Evolutionary conservation across 1,284 basidiomycete genomes (phyloP).

Genomic region (Apiotrichum sp.): DNA sequence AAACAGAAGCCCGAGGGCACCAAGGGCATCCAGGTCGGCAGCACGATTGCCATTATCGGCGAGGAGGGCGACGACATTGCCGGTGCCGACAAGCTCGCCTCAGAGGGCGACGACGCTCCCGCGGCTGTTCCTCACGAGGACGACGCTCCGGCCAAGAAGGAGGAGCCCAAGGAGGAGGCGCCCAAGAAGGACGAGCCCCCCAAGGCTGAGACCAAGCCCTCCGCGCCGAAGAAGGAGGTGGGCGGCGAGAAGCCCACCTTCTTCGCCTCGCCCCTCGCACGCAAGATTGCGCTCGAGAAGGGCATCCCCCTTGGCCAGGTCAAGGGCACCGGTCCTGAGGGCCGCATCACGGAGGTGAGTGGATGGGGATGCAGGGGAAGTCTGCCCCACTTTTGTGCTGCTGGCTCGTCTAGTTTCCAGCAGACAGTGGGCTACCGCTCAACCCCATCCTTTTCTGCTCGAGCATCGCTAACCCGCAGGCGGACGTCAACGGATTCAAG

Average conservation of each 20-base stretch:
- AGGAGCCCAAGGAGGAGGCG: constrained; percentile 48
- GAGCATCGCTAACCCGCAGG: constrained; percentile 16
- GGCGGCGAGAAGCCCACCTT: constrained; percentile 57
- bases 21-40: constrained; percentile 80
- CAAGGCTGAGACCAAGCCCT: constrained; percentile 16
- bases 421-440: not conserved
- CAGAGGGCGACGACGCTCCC: constrained; percentile 44
- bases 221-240: constrained; percentile 6
- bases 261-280: constrained; percentile 90
- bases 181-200: constrained; percentile 46
- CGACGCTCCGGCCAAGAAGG: constrained; percentile 19
- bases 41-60: constrained; percentile 79
- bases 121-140: constrained; percentile 42
- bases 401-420: no score
- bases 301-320: constrained; percentile 86
- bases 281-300: constrained; percentile 91
- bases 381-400: no score
- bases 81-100: constrained; percentile 69
- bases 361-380: no score
- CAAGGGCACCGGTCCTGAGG: constrained; percentile 90
- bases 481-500: constrained; percentile 85
- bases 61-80: constrained; percentile 93
- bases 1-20: constrained; percentile 58
- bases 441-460: not conserved
- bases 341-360: constrained; percentile 78